phyloP scores from a whole-genome alignment of 2,329 filamentous ascomycete species.

The Pezicula carpinea region DNA sequence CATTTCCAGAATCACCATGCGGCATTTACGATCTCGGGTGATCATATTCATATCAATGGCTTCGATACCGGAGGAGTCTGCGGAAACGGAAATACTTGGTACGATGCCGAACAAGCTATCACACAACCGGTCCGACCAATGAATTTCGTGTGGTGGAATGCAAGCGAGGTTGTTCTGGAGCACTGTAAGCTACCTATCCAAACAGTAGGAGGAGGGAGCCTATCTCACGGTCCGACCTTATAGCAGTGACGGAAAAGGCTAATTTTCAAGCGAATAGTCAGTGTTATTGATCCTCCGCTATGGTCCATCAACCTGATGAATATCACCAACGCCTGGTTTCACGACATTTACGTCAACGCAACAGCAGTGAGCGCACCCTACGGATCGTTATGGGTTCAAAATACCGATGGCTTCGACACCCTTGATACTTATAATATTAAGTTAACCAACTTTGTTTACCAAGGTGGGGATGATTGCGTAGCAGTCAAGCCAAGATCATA shows the following conservation, averaged over 20 bases:
- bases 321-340: slow-evolving; percentile 43
- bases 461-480: slow-evolving; percentile 51
- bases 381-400: slow-evolving; percentile 48
- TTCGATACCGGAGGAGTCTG: too few species aligned
- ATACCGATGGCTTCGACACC: slow-evolving; percentile 34
- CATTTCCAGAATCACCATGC: too few species aligned
- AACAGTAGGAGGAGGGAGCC: too few species aligned
- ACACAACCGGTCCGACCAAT: slow-evolving; percentile 46
- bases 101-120: slow-evolving; percentile 37
- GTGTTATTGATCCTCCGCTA: slow-evolving; percentile 41
- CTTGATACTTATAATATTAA: slow-evolving; percentile 37
- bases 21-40: too few species aligned
- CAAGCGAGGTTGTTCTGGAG: slow-evolving; percentile 41
- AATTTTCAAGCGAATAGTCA: slow-evolving; percentile 24
- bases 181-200: slow-evolving; percentile 27
- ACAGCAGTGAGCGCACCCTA: slow-evolving; percentile 41
- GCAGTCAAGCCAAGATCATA: slow-evolving; percentile 50
- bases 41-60: too few species aligned
- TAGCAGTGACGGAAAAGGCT: too few species aligned
- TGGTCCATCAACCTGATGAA: slow-evolving; percentile 53
- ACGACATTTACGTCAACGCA: slow-evolving; percentile 44
- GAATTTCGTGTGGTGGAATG: slow-evolving; percentile 52
- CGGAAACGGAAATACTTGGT: slow-evolving; percentile 33
- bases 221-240: too few species aligned
- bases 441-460: slow-evolving; percentile 44